These are phyloP conservation scores for Pythium rishiriense DNA, from an alignment of 352 stramenopile genomes.

Conservation along the genomic window DNA sequence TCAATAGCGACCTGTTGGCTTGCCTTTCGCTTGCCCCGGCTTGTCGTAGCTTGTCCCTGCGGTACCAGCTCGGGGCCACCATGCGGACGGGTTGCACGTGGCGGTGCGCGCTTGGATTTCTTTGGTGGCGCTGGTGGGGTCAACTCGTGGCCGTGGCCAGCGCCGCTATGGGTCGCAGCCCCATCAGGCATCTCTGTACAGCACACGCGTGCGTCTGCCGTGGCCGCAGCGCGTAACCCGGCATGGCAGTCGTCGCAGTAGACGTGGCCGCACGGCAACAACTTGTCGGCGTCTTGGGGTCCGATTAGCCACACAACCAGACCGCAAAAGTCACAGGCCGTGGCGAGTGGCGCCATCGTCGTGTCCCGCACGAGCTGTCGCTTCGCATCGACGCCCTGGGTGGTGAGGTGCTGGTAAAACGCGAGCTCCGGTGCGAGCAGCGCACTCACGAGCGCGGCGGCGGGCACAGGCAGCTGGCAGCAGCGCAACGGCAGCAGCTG, in stretches of 20 bases:
- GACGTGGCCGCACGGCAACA: slow-evolving; percentile 21
- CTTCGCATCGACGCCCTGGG: neutral
- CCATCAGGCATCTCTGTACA: neutral
- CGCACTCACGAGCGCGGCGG: slow-evolving; percentile 31
- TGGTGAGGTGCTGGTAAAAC: slow-evolving; percentile 44
- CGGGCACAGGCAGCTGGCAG: slow-evolving; percentile 36
- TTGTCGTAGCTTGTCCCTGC: too few relatives aligned
- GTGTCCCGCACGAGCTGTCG: neutral
- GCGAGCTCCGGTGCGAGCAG: slow-evolving; percentile 36
- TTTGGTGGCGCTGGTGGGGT: too few relatives aligned
- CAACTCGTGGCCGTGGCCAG: neutral
- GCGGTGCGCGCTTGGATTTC: too few relatives aligned
- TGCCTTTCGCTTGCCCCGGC: too few relatives aligned
- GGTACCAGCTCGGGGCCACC: too few relatives aligned
- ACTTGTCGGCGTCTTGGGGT: neutral
- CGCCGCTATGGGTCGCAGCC: too few relatives aligned
- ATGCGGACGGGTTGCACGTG: too few relatives aligned
- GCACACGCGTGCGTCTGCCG: neutral
- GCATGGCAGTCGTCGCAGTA: slow-evolving; percentile 13
- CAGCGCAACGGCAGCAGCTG: slow-evolving; percentile 37
- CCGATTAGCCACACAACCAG: neutral
- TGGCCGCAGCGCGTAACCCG: neutral
- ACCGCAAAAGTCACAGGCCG: slow-evolving; percentile 15
- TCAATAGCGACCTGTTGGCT: too few relatives aligned
- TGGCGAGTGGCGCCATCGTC: neutral